Evolutionary conservation across 75 land plant species (phyloP).

Genomic region (Cryptomeria japonica): DNA sequence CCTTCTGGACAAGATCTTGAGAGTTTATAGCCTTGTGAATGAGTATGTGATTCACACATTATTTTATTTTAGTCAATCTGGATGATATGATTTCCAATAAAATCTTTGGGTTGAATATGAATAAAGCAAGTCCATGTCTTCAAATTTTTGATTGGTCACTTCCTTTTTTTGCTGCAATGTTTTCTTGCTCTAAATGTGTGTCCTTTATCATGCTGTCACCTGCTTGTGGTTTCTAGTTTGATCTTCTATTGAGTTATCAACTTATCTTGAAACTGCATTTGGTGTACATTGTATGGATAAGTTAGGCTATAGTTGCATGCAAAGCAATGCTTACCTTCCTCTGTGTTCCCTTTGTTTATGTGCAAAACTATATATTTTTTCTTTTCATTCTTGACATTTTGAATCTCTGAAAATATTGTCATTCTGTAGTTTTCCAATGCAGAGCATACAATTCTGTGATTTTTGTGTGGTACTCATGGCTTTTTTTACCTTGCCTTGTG

Average conservation of each 20-base stretch:
- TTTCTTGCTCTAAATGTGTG: background rate
- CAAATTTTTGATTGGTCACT: background rate
- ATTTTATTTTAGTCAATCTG: background rate
- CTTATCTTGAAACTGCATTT: background rate
- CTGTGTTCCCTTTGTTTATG: background rate
- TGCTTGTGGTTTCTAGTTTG: background rate
- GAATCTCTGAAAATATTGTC: background rate
- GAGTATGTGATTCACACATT: slow-evolving; percentile 27
- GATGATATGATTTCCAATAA: background rate
- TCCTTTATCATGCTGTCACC: background rate
- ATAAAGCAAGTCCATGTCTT: background rate
- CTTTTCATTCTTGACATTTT: background rate
- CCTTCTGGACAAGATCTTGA: slow-evolving; percentile 48
- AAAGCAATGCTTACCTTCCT: background rate
- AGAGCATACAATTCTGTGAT: background rate
- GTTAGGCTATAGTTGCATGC: background rate
- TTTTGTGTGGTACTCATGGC: background rate
- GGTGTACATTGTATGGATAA: background rate
- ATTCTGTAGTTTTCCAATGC: background rate
- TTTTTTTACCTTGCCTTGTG: background rate
- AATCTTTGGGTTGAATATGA: background rate
- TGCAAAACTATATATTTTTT: background rate
- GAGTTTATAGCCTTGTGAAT: slow-evolving; percentile 40
- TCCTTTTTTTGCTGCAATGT: background rate
- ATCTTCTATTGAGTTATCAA: background rate